These are phyloP conservation scores for Phytophthora sp. DNA, from an alignment of 352 stramenopile species.

Conservation along the genomic window DNA sequence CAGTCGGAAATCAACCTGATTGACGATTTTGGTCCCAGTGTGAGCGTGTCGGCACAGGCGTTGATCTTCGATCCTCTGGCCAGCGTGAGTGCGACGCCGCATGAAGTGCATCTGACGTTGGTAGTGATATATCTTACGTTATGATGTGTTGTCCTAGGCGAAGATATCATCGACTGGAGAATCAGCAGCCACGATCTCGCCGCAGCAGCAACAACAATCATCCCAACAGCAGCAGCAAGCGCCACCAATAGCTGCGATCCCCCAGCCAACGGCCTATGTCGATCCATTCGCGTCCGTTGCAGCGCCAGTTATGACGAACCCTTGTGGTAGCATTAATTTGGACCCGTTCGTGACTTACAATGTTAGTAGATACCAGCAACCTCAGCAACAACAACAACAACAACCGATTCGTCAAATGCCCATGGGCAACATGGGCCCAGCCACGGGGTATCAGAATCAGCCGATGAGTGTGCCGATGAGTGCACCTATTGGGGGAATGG, in stretches of 20 bases:
- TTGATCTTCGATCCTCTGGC: constrained; percentile 80
- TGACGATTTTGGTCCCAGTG: constrained; percentile 66
- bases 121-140: constrained; percentile 21
- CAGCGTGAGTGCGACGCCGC: constrained; percentile 43
- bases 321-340: constrained; percentile 54
- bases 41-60: constrained; percentile 68
- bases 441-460: constrained; percentile 29
- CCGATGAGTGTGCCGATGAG: constrained; percentile 30
- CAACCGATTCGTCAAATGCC: constrained; percentile 28
- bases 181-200: constrained; percentile 1
- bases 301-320: constrained; percentile 53
- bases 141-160: constrained; percentile 30
- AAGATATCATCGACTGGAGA: constrained; percentile 34
- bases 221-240: constrained; percentile 28
- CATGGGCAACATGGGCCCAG: constrained; percentile 17
- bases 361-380: constrained; percentile 24
- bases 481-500: constrained; percentile 27
- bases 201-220: constrained; percentile 31
- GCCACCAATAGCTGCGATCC: constrained; percentile 13
- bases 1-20: constrained; percentile 82
- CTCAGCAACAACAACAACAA: constrained; percentile 28
- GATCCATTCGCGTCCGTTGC: constrained; percentile 66
- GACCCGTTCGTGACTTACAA: constrained; percentile 53
- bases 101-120: neutral
- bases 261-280: constrained; percentile 44